Evolutionary conservation across 805 yeast genomes (phyloP), one percentile per base, ranked within the genome.

Genomic region (Schwanniomyces occidentalis): DNA sequence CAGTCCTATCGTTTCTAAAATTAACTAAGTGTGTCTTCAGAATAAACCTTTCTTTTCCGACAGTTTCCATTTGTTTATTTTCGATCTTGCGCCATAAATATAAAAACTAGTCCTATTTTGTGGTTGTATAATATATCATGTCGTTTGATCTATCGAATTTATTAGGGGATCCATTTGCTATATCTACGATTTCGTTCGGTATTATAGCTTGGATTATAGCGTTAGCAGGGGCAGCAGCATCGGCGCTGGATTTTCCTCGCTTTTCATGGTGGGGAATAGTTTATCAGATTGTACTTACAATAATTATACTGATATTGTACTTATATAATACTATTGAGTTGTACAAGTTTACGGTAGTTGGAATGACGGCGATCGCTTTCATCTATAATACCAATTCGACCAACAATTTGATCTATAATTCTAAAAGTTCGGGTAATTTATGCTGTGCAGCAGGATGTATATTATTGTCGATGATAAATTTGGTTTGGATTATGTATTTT

Each of bases 201-300:
- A 38, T 64, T 30, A 70, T 88, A 16, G 78, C 95, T 10, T 91
- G 98, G 98, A 68, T 88, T 39, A 76, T 93, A 32, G 86, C 95
- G 7, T 72, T 93, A 35, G 95, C 84, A 2, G 97, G 97, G 2
- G 85, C 95, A 10, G 79, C 85, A 13, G 58, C 71, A 8, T 47
- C 62, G 20, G 35, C 37, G 18, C 53, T 51, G 18, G 24, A 32
- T 10, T 87, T 83, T 54, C 96, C 97, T 1, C 76, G 78, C 45
- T 85, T 91, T 61, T 78, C 93, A 4, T 91, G 99, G 99, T 93
- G 99, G 99, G 95, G 95, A 1, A 59, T 93, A 5, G 90, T 85
- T 2, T 93, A 78, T 54, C 81, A 91, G 61, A 65, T 89, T 14
- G 42, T 86, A 19, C 46, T 87, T 26, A 71, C 85, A 14, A 47